These are phyloP conservation scores for Wickerhamiella musiphila DNA, from an alignment of 805 yeast genomes.

Conservation along the genomic window DNA sequence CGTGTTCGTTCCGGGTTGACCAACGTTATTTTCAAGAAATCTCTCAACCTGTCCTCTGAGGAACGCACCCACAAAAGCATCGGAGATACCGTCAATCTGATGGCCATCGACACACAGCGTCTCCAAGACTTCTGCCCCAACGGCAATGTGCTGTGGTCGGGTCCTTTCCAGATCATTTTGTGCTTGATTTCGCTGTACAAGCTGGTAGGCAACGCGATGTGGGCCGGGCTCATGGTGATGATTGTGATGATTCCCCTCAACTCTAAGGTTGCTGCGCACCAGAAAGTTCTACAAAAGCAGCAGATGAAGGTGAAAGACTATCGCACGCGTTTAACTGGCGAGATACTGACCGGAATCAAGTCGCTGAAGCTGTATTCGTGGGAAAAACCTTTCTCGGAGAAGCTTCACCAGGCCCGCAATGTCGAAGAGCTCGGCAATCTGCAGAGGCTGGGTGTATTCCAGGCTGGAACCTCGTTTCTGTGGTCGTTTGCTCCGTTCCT, in stretches of 20 bases:
- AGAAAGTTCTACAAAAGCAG: constrained; percentile 49
- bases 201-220: constrained; percentile 74
- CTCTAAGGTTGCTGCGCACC: constrained; percentile 41
- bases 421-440: constrained; percentile 68
- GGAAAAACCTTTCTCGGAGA: constrained; percentile 72
- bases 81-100: constrained; percentile 85
- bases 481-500: constrained; percentile 80
- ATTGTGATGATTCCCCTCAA: constrained; percentile 65
- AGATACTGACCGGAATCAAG: constrained; percentile 74
- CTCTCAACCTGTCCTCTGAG: constrained; percentile 48
- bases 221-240: constrained; percentile 77
- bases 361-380: constrained; percentile 88
- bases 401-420: constrained; percentile 68
- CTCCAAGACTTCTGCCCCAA: constrained; percentile 67
- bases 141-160: constrained; percentile 75
- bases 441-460: constrained; percentile 55
- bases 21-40: constrained; percentile 52
- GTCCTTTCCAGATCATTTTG: constrained; percentile 71
- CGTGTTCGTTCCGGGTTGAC: constrained; percentile 42
- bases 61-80: constrained; percentile 51
- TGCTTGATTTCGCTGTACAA: constrained; percentile 60
- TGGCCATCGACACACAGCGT: constrained; percentile 88
- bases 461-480: constrained; percentile 73
- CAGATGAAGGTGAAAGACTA: constrained; percentile 86
- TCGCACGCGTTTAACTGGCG: constrained; percentile 74